Evolutionary conservation across 2,329 filamentous ascomycete species (phyloP).

Genomic region (Tetracladium maxilliforme): DNA sequence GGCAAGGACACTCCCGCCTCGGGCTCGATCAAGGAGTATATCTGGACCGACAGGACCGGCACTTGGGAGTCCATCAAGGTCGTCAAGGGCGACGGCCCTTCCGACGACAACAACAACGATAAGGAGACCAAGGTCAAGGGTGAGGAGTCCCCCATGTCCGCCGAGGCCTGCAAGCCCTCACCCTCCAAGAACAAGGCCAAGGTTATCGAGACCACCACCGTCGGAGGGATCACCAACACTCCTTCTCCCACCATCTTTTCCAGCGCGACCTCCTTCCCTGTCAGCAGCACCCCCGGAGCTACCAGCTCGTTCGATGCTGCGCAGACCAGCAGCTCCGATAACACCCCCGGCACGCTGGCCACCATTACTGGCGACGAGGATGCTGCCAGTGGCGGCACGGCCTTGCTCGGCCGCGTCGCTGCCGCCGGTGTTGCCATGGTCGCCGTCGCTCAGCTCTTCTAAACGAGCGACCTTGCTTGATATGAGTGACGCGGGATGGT

Average conservation of each 20-base stretch:
- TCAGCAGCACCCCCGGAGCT: not conserved
- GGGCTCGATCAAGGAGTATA: no score
- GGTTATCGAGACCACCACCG: not conserved
- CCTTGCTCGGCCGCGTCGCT: no score
- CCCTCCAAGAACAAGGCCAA: conserved; percentile 1
- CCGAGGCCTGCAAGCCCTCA: no score
- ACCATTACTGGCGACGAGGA: not conserved
- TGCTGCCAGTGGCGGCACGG: not conserved
- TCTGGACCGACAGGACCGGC: conserved; percentile 46
- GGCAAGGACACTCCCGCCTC: conserved; percentile 42
- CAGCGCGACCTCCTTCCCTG: no score
- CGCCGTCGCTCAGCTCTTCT: no score
- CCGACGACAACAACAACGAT: conserved; percentile 42
- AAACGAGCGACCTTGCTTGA: no score
- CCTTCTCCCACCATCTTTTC: no score
- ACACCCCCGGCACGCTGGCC: conserved; percentile 1
- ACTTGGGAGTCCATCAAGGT: conserved; percentile 49
- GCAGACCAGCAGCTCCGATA: not conserved
- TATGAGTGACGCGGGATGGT: no score
- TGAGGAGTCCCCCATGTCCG: not conserved
- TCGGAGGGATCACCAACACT: no score
- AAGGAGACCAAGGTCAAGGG: conserved; percentile 21
- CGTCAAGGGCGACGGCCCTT: conserved; percentile 11
- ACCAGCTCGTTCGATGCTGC: not conserved
- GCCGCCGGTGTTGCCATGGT: no score